A percentile compares a stretch with the other conserved stretches of the same genome.
Evolutionary conservation across 2,329 filamentous ascomycete species (phyloP).

Genomic region (Trichophaea hybrida): DNA sequence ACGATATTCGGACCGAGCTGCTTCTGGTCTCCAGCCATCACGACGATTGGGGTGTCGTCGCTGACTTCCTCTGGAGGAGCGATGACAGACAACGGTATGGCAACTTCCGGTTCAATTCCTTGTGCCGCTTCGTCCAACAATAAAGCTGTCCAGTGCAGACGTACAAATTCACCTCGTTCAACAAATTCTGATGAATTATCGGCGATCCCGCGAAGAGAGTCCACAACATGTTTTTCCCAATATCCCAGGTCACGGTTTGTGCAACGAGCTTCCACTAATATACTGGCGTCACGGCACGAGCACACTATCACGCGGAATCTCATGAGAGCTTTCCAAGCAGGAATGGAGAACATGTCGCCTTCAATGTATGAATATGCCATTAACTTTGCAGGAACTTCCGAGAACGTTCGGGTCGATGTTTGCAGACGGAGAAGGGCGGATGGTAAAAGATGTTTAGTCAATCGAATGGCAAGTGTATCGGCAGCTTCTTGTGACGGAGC

Average conservation of each 20-base stretch:
- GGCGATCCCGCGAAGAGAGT: slow-evolving; percentile 29
- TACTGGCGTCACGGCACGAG: slow-evolving; percentile 33
- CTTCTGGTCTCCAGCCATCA: slow-evolving; percentile 37
- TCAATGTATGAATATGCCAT: slow-evolving; percentile 32
- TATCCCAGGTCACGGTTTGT: slow-evolving; percentile 34
- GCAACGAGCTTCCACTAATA: slow-evolving; percentile 33
- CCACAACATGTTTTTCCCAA: slow-evolving; percentile 30
- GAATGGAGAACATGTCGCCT: slow-evolving; percentile 33
- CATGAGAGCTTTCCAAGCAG: slow-evolving; percentile 32
- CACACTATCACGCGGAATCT: slow-evolving; percentile 34
- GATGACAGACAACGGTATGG: slow-evolving; percentile 33
- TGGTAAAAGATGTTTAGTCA: slow-evolving; percentile 31
- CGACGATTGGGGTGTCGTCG: slow-evolving; percentile 30
- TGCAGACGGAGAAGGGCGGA: slow-evolving; percentile 35
- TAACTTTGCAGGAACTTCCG: slow-evolving; percentile 33
- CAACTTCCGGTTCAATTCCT: slow-evolving; percentile 34
- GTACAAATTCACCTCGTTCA: slow-evolving; percentile 17
- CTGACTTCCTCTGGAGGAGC: slow-evolving; percentile 29
- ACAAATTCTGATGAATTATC: slow-evolving; percentile 13
- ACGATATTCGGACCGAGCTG: slow-evolving; percentile 34
- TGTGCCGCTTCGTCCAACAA: slow-evolving; percentile 37
- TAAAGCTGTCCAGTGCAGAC: slow-evolving; percentile 34
- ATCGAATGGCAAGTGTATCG: slow-evolving; percentile 33
- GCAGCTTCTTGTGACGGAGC: slow-evolving; percentile 37
- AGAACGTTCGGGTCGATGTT: slow-evolving; percentile 31